Percentiles rank a stretch among this genome's conserved stretches.
phyloP scores from a whole-genome alignment of 2,329 filamentous ascomycete genomes.

The Beauveria sp. region DNA sequence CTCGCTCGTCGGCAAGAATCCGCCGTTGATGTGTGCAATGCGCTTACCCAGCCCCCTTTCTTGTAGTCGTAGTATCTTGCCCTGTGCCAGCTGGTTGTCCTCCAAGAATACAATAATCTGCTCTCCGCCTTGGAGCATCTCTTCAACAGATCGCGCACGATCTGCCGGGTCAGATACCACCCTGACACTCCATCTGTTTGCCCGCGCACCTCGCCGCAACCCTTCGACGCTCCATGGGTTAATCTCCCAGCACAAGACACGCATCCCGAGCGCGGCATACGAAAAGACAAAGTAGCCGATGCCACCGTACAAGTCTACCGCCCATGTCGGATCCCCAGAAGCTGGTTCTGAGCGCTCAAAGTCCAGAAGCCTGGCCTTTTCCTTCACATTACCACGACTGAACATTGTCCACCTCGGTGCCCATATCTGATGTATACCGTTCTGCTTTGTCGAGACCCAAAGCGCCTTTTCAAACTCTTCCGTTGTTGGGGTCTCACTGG shows the following conservation, averaged over 20 bases:
- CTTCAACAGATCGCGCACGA: conserved; percentile 28
- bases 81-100: conserved; percentile 51
- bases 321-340: conserved; percentile 32
- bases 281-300: conserved; percentile 92
- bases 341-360: conserved; percentile 30
- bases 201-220: conserved; percentile 63
- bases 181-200: conserved; percentile 57
- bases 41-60: conserved; percentile 25
- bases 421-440: conserved; percentile 78
- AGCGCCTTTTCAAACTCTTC: conserved; percentile 59
- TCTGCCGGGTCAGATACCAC: conserved; percentile 38
- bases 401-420: conserved; percentile 92
- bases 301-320: conserved; percentile 81
- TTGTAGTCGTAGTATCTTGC: conserved; percentile 31
- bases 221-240: conserved; percentile 86
- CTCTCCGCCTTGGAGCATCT: conserved; percentile 35
- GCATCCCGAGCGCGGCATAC: conserved; percentile 64
- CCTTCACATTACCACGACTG: conserved; percentile 78
- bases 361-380: conserved; percentile 69
- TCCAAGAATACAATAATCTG: conserved; percentile 62
- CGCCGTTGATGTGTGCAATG: conserved; percentile 56
- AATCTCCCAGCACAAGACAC: conserved; percentile 81
- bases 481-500: conserved; percentile 22
- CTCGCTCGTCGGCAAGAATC: conserved; percentile 52
- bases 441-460: conserved; percentile 74